Conservation (phyloP, 495 filamentous ascomycete genomes). For the Talaromyces liani region DNA sequence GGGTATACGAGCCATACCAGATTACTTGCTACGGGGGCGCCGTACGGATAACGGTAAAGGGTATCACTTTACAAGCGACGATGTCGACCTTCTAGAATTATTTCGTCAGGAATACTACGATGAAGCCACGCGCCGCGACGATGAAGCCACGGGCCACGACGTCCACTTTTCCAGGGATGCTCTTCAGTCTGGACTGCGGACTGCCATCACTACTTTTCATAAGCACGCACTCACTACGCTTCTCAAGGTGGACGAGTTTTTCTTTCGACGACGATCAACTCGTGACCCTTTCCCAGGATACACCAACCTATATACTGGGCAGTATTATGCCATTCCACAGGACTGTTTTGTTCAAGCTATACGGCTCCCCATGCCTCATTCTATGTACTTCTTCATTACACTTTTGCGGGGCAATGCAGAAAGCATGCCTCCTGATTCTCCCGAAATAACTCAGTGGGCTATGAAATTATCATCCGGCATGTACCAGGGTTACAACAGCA, state of each 20-base stretch:
- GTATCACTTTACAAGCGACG: slow-evolving; percentile 4
- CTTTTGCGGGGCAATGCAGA: slow-evolving; percentile 34
- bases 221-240: slow-evolving; percentile 22
- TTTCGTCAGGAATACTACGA: slow-evolving; percentile 28
- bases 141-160: no score
- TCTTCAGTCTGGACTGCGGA: slow-evolving; percentile 29
- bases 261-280: slow-evolving; percentile 13
- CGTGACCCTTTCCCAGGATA: neutral
- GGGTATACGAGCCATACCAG: slow-evolving; percentile 14
- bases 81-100: slow-evolving; percentile 23
- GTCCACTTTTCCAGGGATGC: slow-evolving; percentile 18
- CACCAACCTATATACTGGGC: slow-evolving; percentile 8
- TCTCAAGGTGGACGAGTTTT: slow-evolving; percentile 34
- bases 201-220: slow-evolving; percentile 25
- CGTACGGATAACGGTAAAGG: neutral
- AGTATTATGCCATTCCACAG: slow-evolving; percentile 20
- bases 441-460: slow-evolving; percentile 30
- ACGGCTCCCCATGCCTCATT: slow-evolving; percentile 16
- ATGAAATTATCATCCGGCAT: no score
- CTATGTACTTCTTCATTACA: slow-evolving; percentile 20
- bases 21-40: slow-evolving; percentile 21
- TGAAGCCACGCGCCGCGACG: no score
- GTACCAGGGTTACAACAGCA: no score
- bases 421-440: slow-evolving; percentile 25
- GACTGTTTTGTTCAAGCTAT: slow-evolving; percentile 18